Percentiles rank a stretch among this genome's conserved stretches.
These are phyloP conservation scores for Crucihimalaya himalaica DNA, from an alignment of 345 rosid species.

Conservation along the genomic window DNA sequence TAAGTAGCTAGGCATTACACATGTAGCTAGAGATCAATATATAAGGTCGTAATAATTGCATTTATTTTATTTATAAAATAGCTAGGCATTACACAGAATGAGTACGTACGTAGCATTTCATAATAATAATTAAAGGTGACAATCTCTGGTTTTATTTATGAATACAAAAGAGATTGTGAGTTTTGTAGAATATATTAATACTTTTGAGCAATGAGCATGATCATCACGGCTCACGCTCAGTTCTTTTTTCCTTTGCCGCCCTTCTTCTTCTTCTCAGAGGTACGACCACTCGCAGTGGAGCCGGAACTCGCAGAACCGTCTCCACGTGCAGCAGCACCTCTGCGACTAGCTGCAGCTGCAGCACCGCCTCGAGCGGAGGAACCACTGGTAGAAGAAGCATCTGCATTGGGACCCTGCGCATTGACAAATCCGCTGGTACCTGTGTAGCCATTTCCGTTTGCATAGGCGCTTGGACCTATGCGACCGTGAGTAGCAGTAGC, in stretches of 20 bases:
- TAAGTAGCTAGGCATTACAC: too few relatives aligned
- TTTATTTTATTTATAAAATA: background rate
- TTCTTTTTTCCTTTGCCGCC: background rate
- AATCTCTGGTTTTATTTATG: slow-evolving; percentile 32
- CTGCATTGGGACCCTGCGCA: background rate
- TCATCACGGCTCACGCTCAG: background rate
- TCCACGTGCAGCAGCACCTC: background rate
- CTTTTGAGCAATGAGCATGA: background rate
- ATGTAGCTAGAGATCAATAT: too few relatives aligned
- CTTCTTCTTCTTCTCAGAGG: background rate
- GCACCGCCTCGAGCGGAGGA: background rate
- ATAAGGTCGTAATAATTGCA: background rate
- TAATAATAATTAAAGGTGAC: slow-evolving; percentile 12
- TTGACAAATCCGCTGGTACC: rapidly evolving
- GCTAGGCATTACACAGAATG: background rate
- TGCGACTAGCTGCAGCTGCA: background rate
- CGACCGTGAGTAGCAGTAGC: rapidly evolving
- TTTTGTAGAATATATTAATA: background rate
- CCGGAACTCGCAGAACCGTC: background rate
- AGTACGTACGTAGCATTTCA: background rate
- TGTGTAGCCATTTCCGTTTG: rapidly evolving
- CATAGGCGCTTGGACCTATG: background rate
- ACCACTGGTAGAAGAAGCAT: background rate
- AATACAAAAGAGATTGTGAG: slow-evolving; percentile 16
- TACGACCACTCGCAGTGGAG: background rate